phyloP scores from a whole-genome alignment of 257 asterid species.

The Nyctanthes arbortristis region DNA sequence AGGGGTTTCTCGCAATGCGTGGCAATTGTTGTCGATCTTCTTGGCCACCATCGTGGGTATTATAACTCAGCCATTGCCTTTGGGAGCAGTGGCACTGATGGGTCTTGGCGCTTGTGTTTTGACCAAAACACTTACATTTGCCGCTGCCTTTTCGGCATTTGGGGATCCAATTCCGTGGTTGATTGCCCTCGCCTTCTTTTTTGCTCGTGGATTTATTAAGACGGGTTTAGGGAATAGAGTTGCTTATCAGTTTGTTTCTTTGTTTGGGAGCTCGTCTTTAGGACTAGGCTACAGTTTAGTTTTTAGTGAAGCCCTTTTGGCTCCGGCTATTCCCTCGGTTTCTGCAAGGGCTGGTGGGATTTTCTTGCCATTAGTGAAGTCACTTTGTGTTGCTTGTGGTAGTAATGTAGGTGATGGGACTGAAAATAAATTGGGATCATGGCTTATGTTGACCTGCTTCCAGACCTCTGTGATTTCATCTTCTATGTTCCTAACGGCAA shows the following conservation, averaged over 20 bases:
- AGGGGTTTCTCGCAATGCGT: conserved; percentile 73
- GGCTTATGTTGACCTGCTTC: conserved; percentile 94
- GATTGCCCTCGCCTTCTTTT: conserved; percentile 90
- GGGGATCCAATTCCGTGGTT: conserved; percentile 98
- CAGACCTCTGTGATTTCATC: conserved; percentile 94
- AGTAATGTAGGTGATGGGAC: conserved; percentile 94
- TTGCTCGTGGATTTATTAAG: conserved; percentile 90
- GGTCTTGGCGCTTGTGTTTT: conserved; percentile 89
- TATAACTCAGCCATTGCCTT: conserved; percentile 85
- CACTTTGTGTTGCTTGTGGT: conserved; percentile 92
- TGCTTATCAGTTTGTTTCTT: conserved; percentile 83
- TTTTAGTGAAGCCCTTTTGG: conserved; percentile 92
- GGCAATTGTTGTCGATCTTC: conserved; percentile 86
- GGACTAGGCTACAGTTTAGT: conserved; percentile 95
- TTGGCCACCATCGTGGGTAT: conserved; percentile 92
- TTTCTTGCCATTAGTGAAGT: conserved; percentile 85
- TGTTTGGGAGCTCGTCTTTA: conserved; percentile 81
- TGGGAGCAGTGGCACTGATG: conserved; percentile 90
- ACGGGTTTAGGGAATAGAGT: conserved; percentile 93
- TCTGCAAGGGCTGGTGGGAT: conserved; percentile 98
- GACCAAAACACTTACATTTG: conserved; percentile 82
- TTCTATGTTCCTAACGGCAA: conserved; percentile 91
- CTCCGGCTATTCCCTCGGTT: conserved; percentile 96
- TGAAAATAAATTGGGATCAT: conserved; percentile 80
- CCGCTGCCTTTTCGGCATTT: conserved; percentile 92